These are phyloP conservation scores for Metrosideros polymorpha DNA, from an alignment of 441 rosid species.

Conservation along the genomic window DNA sequence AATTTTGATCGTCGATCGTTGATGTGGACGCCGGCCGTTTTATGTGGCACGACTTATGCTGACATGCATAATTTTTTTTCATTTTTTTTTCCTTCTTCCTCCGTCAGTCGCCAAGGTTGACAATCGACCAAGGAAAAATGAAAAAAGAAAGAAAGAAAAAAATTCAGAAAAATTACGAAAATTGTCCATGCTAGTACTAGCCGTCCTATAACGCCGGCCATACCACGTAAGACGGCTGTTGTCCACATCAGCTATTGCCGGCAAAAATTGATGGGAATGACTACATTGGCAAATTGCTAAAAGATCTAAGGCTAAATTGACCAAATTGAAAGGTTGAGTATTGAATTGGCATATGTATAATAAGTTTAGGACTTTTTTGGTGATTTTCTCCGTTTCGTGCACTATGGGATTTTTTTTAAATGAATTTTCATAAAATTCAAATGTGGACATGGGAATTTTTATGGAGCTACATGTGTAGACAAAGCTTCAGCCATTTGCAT, in stretches of 20 bases:
- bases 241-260: fast-evolving
- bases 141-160: neutral
- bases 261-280: fast-evolving
- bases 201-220: too few relatives aligned
- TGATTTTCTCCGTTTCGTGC: neutral
- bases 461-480: neutral
- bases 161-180: too few relatives aligned
- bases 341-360: neutral
- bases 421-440: neutral
- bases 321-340: fast-evolving
- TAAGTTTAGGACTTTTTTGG: fast-evolving
- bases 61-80: fast-evolving
- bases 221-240: too few relatives aligned
- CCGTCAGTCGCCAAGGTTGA: neutral
- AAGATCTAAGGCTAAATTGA: fast-evolving
- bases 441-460: neutral
- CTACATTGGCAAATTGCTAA: fast-evolving
- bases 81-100: neutral
- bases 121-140: neutral
- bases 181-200: too few relatives aligned
- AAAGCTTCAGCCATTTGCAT: neutral
- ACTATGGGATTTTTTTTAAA: neutral
- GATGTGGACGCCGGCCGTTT: fast-evolving
- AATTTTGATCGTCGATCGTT: neutral
- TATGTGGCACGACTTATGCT: fast-evolving